Conservation (phyloP, 179 eudicot genomes). For the Dionaea muscipula region DNA sequence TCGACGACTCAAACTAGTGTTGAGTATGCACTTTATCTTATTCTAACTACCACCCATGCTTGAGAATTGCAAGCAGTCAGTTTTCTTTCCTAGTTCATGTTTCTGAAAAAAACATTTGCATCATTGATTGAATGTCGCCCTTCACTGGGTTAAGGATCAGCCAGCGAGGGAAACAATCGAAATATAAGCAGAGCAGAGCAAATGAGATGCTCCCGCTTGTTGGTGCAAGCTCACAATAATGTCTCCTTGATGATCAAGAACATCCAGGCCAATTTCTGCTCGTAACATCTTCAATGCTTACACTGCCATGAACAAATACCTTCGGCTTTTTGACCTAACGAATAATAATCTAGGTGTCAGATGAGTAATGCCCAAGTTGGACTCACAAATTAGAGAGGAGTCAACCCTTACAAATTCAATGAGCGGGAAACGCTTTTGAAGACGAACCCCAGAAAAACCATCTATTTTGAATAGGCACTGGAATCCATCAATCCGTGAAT, state of each 20-base stretch:
- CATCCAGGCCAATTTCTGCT: slow-evolving; percentile 60
- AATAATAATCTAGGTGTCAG: neutral
- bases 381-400: neutral
- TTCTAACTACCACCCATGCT: too few species aligned
- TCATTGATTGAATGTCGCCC: too few species aligned
- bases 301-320: slow-evolving; percentile 55
- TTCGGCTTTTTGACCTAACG: slow-evolving; percentile 63
- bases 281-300: slow-evolving; percentile 22
- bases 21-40: too few species aligned
- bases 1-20: too few species aligned
- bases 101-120: too few species aligned
- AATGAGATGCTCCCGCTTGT: too few species aligned
- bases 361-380: neutral
- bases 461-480: slow-evolving; percentile 45
- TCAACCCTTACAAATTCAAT: slow-evolving; percentile 40
- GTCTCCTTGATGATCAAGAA: slow-evolving; percentile 19
- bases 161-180: too few species aligned
- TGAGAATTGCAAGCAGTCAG: too few species aligned
- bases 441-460: slow-evolving; percentile 49
- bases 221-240: too few species aligned
- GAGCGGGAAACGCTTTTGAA: slow-evolving; percentile 42
- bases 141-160: too few species aligned
- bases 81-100: too few species aligned
- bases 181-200: too few species aligned
- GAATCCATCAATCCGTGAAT: slow-evolving; percentile 41